A percentile compares a stretch with the other conserved stretches of the same genome.
Evolutionary conservation across 495 filamentous ascomycete genomes (phyloP).

Genomic region (Letharia lupina): DNA sequence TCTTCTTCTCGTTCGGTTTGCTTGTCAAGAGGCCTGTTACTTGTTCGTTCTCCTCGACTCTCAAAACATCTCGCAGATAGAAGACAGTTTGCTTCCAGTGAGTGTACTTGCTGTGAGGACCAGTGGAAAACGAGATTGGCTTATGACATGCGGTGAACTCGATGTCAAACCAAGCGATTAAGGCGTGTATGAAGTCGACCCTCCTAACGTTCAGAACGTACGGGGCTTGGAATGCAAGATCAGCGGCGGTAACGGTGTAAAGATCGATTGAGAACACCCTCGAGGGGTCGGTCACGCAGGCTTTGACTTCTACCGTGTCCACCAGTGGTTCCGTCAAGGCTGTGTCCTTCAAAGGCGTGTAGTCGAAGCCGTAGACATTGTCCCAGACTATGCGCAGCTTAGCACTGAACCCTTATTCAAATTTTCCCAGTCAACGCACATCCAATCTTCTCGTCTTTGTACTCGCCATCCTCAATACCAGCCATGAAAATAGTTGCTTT

Average conservation of each 20-base stretch:
- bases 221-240: conserved; percentile 66
- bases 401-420: conserved; percentile 2
- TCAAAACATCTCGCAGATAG: conserved; percentile 76
- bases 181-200: conserved; percentile 85
- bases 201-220: conserved; percentile 66
- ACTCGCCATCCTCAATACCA: conserved; percentile 78
- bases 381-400: conserved; percentile 64
- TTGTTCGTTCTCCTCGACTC: conserved; percentile 68
- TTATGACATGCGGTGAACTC: conserved; percentile 94
- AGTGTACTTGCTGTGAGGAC: conserved; percentile 83
- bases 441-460: conserved; percentile 80
- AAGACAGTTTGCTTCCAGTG: conserved; percentile 96
- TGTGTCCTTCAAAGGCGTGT: conserved; percentile 75
- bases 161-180: conserved; percentile 98
- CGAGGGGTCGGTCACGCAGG: conserved; percentile 70
- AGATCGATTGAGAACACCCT: conserved; percentile 72
- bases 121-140: conserved; percentile 74
- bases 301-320: conserved; percentile 69
- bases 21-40: conserved; percentile 66
- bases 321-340: conserved; percentile 81
- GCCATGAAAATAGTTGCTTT: conserved; percentile 86
- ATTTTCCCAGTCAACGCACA: conserved; percentile 43
- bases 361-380: conserved; percentile 97
- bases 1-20: conserved; percentile 88
- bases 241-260: conserved; percentile 62